Percentiles rank a stretch among this genome's conserved stretches.
These are phyloP conservation scores for Colletotrichum tamarilloi DNA, from an alignment of 2,329 filamentous ascomycete genomes.

Conservation along the genomic window DNA sequence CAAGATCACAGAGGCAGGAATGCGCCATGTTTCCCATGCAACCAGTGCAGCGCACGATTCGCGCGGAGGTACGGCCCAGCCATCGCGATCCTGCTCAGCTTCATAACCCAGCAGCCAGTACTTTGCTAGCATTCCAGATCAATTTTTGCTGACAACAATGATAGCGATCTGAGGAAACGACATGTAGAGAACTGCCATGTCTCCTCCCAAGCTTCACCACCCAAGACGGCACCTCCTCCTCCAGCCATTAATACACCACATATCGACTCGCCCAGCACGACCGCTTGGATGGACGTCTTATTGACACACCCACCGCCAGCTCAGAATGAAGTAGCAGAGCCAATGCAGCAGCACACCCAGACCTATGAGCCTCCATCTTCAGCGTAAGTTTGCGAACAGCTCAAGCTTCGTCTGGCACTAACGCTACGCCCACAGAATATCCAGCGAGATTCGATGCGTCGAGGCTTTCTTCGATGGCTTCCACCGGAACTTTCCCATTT, in stretches of 20 bases:
- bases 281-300: conserved; percentile 22
- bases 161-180: conserved; percentile 17
- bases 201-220: neutral
- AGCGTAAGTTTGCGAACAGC: neutral
- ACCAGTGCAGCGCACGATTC: conserved; percentile 11
- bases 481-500: conserved; percentile 12
- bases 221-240: conserved; percentile 11
- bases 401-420: no score
- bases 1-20: conserved; percentile 21
- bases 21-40: conserved; percentile 15
- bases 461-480: conserved; percentile 25
- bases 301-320: conserved; percentile 12
- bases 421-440: neutral
- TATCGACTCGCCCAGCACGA: conserved; percentile 8
- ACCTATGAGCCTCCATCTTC: conserved; percentile 2
- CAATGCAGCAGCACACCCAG: conserved; percentile 1
- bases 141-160: neutral
- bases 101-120: neutral
- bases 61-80: conserved; percentile 1
- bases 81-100: neutral
- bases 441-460: conserved; percentile 19
- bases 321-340: conserved; percentile 3
- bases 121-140: no score
- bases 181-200: conserved; percentile 21
- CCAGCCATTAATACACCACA: neutral